Conservation (phyloP, 306 rosid species). For the Medicago lupulina region DNA sequence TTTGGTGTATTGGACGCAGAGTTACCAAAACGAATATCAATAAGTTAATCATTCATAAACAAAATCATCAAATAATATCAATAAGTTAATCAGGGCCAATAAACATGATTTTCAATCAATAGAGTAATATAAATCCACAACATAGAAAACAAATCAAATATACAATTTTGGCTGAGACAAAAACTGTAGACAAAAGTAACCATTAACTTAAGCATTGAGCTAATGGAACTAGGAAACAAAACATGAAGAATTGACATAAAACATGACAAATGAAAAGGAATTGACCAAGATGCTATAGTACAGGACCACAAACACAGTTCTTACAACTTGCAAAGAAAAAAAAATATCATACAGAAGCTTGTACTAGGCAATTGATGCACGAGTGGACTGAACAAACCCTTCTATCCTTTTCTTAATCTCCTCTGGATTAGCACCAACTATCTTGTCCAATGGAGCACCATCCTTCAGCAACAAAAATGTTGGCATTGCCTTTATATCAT, state of each 20-base stretch:
- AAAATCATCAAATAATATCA: too few species aligned
- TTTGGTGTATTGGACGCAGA: too few species aligned
- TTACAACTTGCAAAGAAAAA: conserved; percentile 33
- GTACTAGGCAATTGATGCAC: conserved; percentile 54
- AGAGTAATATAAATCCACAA: conserved; percentile 18
- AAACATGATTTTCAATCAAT: conserved; percentile 11
- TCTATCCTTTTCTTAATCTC: conserved; percentile 87
- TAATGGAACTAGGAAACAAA: conserved; percentile 27
- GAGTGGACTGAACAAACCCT: conserved; percentile 55
- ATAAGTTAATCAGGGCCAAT: background rate
- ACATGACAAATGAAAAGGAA: conserved; percentile 28
- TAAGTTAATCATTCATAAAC: background rate
- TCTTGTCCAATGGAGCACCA: conserved; percentile 60
- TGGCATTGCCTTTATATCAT: conserved; percentile 91
- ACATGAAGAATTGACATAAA: conserved; percentile 34
- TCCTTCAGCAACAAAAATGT: conserved; percentile 74
- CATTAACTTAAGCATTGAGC: conserved; percentile 2
- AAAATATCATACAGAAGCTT: conserved; percentile 6
- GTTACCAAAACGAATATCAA: background rate
- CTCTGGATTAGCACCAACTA: conserved; percentile 95
- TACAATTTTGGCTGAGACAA: conserved; percentile 16
- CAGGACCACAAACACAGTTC: conserved; percentile 44
- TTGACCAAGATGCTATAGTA: background rate
- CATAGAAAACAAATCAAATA: background rate
- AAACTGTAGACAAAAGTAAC: background rate